A percentile compares a stretch with the other conserved stretches of the same genome.
Evolutionary conservation across 2,329 filamentous ascomycete species (phyloP).

Genomic region (Scedosporium aurantiacum): DNA sequence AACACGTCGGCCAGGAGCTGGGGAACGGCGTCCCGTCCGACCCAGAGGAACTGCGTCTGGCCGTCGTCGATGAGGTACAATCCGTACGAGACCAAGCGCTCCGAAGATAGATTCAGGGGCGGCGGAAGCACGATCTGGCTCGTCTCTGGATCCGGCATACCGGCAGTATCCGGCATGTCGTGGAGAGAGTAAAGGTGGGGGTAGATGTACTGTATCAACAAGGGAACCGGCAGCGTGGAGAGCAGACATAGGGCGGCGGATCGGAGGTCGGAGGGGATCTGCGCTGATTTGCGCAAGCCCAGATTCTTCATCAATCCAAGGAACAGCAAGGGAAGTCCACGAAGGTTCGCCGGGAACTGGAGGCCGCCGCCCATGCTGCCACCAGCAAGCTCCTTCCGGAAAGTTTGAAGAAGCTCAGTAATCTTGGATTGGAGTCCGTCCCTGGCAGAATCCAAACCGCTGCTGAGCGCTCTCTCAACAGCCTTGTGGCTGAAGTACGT

Average conservation of each 20-base stretch:
- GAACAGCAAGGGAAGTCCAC: slow-evolving; percentile 81
- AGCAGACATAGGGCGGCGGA: slow-evolving; percentile 86
- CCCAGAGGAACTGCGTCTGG: slow-evolving; percentile 95
- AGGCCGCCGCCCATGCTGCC: slow-evolving; percentile 92
- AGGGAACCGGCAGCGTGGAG: slow-evolving; percentile 83
- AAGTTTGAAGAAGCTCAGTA: slow-evolving; percentile 85
- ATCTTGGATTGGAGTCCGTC: slow-evolving; percentile 88
- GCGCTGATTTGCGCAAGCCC: slow-evolving; percentile 80
- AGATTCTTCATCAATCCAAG: slow-evolving; percentile 93
- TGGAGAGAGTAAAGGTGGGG: slow-evolving; percentile 76
- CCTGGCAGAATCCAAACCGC: slow-evolving; percentile 78
- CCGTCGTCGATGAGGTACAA: slow-evolving; percentile 95
- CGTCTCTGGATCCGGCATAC: slow-evolving; percentile 72
- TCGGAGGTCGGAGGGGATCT: slow-evolving; percentile 87
- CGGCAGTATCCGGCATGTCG: slow-evolving; percentile 92
- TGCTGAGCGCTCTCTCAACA: slow-evolving; percentile 77
- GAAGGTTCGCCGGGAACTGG: slow-evolving; percentile 87
- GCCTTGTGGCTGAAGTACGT: slow-evolving; percentile 97
- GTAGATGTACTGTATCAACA: slow-evolving; percentile 89
- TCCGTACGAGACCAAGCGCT: slow-evolving; percentile 77
- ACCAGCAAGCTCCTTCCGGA: slow-evolving; percentile 91
- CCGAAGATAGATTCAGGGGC: slow-evolving; percentile 75
- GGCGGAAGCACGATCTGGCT: slow-evolving; percentile 84
- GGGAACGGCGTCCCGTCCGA: slow-evolving; percentile 84
- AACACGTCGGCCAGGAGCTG: slow-evolving; percentile 86